These are phyloP conservation scores for Logfia minima DNA, from an alignment of 129 eudicot species.

Conservation along the genomic window DNA sequence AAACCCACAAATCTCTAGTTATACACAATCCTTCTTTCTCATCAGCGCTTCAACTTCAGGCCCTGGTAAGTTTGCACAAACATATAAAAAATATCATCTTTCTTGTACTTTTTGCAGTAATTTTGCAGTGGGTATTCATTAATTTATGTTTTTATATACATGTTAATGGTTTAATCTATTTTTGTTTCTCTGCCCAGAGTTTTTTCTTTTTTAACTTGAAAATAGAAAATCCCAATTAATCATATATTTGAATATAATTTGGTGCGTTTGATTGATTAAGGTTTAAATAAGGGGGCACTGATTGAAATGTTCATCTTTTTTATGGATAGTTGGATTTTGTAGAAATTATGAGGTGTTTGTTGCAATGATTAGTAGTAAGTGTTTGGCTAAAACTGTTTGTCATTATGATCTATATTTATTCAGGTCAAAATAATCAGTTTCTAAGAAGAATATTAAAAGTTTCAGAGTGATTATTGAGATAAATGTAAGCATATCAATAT, in stretches of 20 bases:
- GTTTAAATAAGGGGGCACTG: not conserved
- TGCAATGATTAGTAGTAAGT: not conserved
- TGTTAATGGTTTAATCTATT: not conserved
- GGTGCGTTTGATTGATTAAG: not conserved
- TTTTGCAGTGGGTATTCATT: conserved; percentile 2
- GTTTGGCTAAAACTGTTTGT: conserved; percentile 1
- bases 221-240: not conserved
- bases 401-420: not conserved
- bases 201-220: too few relatives aligned
- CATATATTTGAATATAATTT: not conserved
- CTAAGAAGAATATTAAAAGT: not conserved
- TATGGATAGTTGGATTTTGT: not conserved
- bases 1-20: conserved; percentile 17
- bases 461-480: conserved; percentile 9
- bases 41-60: conserved; percentile 7
- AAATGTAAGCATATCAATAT: not conserved
- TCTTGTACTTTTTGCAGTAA: not conserved
- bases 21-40: conserved; percentile 9
- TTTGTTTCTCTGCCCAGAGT: not conserved
- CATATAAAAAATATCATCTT: conserved; percentile 7
- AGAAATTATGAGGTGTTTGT: not conserved
- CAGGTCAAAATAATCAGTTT: not conserved
- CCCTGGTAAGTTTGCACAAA: conserved; percentile 15
- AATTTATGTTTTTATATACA: not conserved
- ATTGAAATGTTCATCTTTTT: conserved; percentile 6